Base-by-base conservation (phyloP, 1,139 yeast genomes). In the Candida sp. region DNA sequence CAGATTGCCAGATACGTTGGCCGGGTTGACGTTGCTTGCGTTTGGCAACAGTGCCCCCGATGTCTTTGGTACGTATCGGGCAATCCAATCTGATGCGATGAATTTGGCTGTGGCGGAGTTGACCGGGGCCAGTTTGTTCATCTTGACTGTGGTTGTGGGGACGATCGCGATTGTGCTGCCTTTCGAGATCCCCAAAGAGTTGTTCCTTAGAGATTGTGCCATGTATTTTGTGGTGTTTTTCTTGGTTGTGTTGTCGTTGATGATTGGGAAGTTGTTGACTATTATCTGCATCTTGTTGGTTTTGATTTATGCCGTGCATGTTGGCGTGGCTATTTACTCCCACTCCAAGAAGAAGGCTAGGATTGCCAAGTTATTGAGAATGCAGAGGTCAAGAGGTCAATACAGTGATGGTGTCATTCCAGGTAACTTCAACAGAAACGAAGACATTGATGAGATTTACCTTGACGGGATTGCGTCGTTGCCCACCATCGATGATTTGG, bases 21-120 rank as follows among this genome's bases (percentile, higher is more conserved):
- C 97, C 3, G 98, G 98, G 0, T 80, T 93, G 59, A 93, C 98
- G 0, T 73, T 93, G 44, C 73, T 94, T 51, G 97, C 99, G 0
- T 76, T 93, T 55, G 98, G 98, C 0, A 94, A 94, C 67, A 94
- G 97, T 7, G 80, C 96, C 0, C 97, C 98, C 0, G 99, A 94
- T 67, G 85, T 94, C 3, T 80, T 92, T 45, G 83, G 96, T 47
- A 91, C 97, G 0, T 90, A 84, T 65, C 86, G 86, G 41, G 97
- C 97, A 5, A 82, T 92, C 83, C 76, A 77, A 39, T 69, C 83
- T 3, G 86, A 83, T 17, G 82, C 89, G 4, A 85, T 88, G 1
- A 80, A 91, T 3, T 71, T 94, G 64, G 98, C 98, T 0, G 71
- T 94, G 4, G 96, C 98, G 1, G 98, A 93, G 66, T 73, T 93